Evolutionary conservation across 148 eudicot species (phyloP).

Genomic region (Polygonum aviculare): DNA sequence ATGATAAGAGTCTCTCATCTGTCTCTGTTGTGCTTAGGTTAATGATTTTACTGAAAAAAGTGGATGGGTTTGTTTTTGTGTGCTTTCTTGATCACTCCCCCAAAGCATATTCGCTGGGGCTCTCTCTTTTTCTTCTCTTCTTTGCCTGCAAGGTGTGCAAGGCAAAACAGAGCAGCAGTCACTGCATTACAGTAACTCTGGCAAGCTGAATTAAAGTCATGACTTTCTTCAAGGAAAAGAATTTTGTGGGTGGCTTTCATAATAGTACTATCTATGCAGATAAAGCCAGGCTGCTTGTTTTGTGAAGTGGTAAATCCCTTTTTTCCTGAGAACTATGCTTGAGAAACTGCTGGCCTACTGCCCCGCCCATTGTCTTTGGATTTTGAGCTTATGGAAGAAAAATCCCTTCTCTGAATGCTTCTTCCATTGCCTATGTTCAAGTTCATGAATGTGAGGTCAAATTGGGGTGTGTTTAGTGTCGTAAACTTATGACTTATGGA

Average conservation of each 20-base stretch:
- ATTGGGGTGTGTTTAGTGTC: no score
- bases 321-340: background rate
- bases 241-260: background rate
- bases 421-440: background rate
- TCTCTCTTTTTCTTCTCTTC: background rate
- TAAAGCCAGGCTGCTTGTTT: background rate
- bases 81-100: constrained; percentile 5
- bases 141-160: background rate
- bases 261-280: background rate
- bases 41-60: constrained; percentile 11
- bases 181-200: background rate
- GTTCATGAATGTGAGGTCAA: no score
- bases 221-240: background rate
- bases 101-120: constrained; percentile 5
- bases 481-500: no score
- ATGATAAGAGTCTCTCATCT: background rate
- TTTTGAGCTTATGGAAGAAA: background rate
- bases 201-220: background rate
- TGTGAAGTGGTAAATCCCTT: background rate
- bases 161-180: background rate
- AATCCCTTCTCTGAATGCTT: background rate
- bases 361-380: background rate
- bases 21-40: background rate
- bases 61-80: no score
- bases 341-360: background rate